These are phyloP conservation scores for Epichloe baconii DNA, from an alignment of 2,329 filamentous ascomycete species.

Conservation along the genomic window DNA sequence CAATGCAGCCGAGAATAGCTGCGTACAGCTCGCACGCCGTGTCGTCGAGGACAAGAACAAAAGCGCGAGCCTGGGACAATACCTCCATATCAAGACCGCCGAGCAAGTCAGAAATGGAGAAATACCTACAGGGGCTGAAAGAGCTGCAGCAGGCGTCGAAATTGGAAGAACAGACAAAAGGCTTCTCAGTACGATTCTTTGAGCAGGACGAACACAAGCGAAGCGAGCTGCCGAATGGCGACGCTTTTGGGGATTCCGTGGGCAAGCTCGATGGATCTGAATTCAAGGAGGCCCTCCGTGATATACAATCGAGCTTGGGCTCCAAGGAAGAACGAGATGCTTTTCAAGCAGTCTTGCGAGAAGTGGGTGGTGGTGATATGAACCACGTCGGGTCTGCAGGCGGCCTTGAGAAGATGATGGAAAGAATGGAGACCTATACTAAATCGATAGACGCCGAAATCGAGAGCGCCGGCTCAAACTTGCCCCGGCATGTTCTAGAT, in stretches of 20 bases:
- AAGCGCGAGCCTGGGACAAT: conserved; percentile 6
- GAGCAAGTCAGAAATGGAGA: conserved; percentile 13
- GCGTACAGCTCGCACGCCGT: conserved; percentile 21
- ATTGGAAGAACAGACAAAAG: conserved; percentile 7
- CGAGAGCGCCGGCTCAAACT: conserved; percentile 16
- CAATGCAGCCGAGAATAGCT: conserved; percentile 16
- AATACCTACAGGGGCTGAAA: conserved; percentile 17
- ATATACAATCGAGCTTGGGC: conserved; percentile 25
- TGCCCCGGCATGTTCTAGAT: conserved; percentile 21
- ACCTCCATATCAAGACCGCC: conserved; percentile 13
- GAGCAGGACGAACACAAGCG: conserved; percentile 29
- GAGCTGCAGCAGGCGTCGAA: conserved; percentile 12
- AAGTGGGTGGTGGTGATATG: conserved; percentile 19
- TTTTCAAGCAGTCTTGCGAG: conserved; percentile 22
- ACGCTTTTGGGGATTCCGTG: conserved; percentile 28
- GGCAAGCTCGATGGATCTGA: conserved; percentile 22
- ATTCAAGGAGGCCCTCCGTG: conserved; percentile 22
- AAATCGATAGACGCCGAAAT: conserved; percentile 23
- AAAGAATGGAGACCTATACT: conserved; percentile 21
- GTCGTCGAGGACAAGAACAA: conserved; percentile 10
- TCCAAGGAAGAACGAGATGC: conserved; percentile 20
- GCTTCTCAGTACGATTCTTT: conserved; percentile 31
- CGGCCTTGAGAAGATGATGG: conserved; percentile 23
- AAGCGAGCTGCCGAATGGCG: conserved; percentile 24
- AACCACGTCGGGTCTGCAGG: conserved; percentile 18